These are phyloP conservation scores for Lophiostoma macrostomum DNA, from an alignment of 495 filamentous ascomycete genomes.

Conservation along the genomic window DNA sequence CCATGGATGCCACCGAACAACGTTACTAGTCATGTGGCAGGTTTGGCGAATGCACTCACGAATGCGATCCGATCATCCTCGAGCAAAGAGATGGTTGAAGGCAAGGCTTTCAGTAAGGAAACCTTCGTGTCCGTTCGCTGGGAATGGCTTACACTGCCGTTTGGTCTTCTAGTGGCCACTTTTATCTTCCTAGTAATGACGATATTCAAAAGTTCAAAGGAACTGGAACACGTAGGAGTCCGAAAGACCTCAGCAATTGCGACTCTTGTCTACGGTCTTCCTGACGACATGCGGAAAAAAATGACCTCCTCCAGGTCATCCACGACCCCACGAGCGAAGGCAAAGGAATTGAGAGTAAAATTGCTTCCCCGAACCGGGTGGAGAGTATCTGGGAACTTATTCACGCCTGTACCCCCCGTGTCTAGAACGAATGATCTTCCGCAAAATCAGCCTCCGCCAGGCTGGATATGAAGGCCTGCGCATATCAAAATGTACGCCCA, in stretches of 20 bases:
- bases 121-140: slow-evolving; percentile 20
- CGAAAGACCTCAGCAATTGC: slow-evolving; percentile 33
- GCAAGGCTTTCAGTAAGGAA: slow-evolving; percentile 13
- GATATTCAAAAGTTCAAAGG: slow-evolving; percentile 14
- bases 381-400: slow-evolving; percentile 17
- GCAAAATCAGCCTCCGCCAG: slow-evolving; percentile 3
- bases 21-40: slow-evolving; percentile 16
- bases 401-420: slow-evolving; percentile 7
- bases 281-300: slow-evolving; percentile 26
- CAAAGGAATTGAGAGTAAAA: slow-evolving; percentile 22
- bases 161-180: slow-evolving; percentile 12
- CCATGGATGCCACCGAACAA: slow-evolving; percentile 18
- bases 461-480: neutral
- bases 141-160: slow-evolving; percentile 24
- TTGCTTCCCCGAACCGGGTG: slow-evolving; percentile 16
- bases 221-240: slow-evolving; percentile 24
- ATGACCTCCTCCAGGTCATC: slow-evolving; percentile 13
- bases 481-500: neutral
- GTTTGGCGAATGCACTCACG: slow-evolving; percentile 20
- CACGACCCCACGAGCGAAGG: slow-evolving; percentile 19
- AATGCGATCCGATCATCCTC: slow-evolving; percentile 13
- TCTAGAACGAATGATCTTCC: neutral
- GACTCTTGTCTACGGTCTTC: slow-evolving; percentile 25
- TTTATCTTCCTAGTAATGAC: slow-evolving; percentile 30
- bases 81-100: neutral